A percentile compares a stretch with the other conserved stretches of the same genome.
Conservation (phyloP, 2,329 filamentous ascomycete species). For the Aspergillus japonicus region DNA sequence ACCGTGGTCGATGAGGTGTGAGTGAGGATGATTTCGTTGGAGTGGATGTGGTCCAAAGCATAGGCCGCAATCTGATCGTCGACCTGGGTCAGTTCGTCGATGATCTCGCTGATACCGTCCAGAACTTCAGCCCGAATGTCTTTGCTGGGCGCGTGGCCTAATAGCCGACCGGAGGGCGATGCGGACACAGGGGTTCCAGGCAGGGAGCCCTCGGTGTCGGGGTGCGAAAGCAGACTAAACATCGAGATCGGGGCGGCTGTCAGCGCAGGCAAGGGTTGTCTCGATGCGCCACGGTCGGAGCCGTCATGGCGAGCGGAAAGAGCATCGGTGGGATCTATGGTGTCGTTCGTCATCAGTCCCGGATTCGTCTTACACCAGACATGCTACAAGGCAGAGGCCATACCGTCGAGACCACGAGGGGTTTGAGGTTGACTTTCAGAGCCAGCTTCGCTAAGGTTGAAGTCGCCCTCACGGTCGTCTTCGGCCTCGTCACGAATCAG, state of each 20-base stretch:
- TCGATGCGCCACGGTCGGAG: slow-evolving; percentile 37
- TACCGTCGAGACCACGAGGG: slow-evolving; percentile 38
- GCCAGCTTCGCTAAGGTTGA: slow-evolving; percentile 60
- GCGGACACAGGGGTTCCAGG: slow-evolving; percentile 37
- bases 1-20: slow-evolving; percentile 83
- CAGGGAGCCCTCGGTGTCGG: slow-evolving; percentile 48
- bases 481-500: slow-evolving; percentile 89
- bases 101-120: slow-evolving; percentile 90
- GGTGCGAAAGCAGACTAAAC: slow-evolving; percentile 80
- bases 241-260: slow-evolving; percentile 66
- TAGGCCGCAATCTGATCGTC: slow-evolving; percentile 90
- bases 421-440: slow-evolving; percentile 53
- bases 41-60: slow-evolving; percentile 88
- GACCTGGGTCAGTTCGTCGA: slow-evolving; percentile 89
- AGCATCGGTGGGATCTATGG: slow-evolving; percentile 29
- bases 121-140: slow-evolving; percentile 88
- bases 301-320: slow-evolving; percentile 30
- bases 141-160: slow-evolving; percentile 42
- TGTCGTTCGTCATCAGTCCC: not conserved
- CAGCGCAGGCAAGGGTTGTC: slow-evolving; percentile 63
- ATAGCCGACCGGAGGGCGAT: slow-evolving; percentile 35
- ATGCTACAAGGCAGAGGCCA: slow-evolving; percentile 13
- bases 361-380: not conserved
- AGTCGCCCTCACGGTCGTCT: slow-evolving; percentile 68
- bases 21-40: slow-evolving; percentile 87